These are phyloP conservation scores for Chlamydomonas incerta DNA, from an alignment of 139 green algal species.

Conservation along the genomic window DNA sequence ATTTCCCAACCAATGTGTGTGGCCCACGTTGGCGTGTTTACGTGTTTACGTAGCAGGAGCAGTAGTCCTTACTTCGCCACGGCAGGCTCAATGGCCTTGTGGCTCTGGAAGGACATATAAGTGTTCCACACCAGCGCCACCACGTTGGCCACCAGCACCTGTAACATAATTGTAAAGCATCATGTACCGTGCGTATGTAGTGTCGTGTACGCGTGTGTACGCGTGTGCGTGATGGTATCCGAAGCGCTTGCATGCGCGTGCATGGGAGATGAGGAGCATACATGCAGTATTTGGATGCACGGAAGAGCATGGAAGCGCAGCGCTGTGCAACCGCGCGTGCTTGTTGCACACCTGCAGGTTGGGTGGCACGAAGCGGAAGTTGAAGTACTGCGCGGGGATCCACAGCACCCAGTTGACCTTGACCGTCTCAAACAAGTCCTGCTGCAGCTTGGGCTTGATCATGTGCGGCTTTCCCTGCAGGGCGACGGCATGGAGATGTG, in stretches of 20 bases:
- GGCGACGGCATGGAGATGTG: not conserved
- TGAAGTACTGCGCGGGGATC: constrained; percentile 93
- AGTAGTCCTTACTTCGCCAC: no score
- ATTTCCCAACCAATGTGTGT: no score
- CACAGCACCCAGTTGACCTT: constrained; percentile 93
- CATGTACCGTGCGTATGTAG: no score
- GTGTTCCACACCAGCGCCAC: constrained; percentile 87
- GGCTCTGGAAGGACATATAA: constrained; percentile 81
- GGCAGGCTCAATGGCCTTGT: constrained; percentile 30
- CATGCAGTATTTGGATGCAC: no score
- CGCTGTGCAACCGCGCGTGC: no score
- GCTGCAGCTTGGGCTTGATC: constrained; percentile 80
- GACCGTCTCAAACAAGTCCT: constrained; percentile 73
- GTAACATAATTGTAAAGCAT: constrained; percentile 3
- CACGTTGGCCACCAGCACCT: constrained; percentile 84
- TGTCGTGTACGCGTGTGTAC: no score
- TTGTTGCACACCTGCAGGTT: constrained; percentile 57
- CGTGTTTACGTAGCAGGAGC: no score
- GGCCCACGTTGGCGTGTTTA: no score
- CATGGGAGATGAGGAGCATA: no score
- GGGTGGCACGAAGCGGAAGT: constrained; percentile 87
- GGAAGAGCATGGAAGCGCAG: no score
- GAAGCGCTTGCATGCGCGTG: no score
- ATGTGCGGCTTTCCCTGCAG: constrained; percentile 74
- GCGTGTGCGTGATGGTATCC: not conserved